Evolutionary conservation across 1,284 basidiomycete genomes (phyloP).

Genomic region (Gymnopus androsaceus): DNA sequence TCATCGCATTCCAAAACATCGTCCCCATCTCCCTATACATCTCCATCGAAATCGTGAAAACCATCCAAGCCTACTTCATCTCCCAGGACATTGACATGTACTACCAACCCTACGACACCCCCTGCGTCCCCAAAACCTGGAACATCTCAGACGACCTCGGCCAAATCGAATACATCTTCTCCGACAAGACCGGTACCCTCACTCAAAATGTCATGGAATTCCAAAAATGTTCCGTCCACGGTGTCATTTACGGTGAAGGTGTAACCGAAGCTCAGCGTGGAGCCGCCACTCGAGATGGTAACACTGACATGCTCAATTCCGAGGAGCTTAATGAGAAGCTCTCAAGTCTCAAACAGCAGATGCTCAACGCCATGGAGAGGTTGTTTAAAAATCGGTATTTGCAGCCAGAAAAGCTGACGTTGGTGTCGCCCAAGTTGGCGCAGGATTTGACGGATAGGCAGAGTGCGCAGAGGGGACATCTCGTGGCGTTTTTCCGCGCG

Average conservation of each 20-base stretch:
- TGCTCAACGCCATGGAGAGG: constrained; percentile 76
- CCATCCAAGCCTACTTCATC: constrained; percentile 96
- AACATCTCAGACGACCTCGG: constrained; percentile 97
- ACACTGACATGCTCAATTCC: constrained; percentile 56
- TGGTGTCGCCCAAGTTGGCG: constrained; percentile 87
- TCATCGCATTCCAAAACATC: constrained; percentile 97
- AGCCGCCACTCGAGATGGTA: constrained; percentile 82
- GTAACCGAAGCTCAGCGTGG: constrained; percentile 95
- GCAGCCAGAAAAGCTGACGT: constrained; percentile 81
- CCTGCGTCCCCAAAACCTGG: constrained; percentile 96
- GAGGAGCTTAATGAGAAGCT: constrained; percentile 73
- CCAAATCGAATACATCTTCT: constrained; percentile 97
- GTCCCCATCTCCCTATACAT: constrained; percentile 97
- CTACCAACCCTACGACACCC: constrained; percentile 85
- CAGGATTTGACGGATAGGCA: constrained; percentile 69
- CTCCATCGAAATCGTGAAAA: constrained; percentile 97
- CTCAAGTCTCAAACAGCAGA: constrained; percentile 68
- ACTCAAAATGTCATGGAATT: constrained; percentile 99
- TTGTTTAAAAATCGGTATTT: constrained; percentile 90
- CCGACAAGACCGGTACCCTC: constrained; percentile 96
- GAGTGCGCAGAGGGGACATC: constrained; percentile 64
- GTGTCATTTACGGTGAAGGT: constrained; percentile 88
- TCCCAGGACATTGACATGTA: constrained; percentile 98
- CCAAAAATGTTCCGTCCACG: constrained; percentile 91
- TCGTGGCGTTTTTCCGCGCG: constrained; percentile 88